phyloP scores from a whole-genome alignment of 139 green algal species.

The Coelastrella sp. region DNA sequence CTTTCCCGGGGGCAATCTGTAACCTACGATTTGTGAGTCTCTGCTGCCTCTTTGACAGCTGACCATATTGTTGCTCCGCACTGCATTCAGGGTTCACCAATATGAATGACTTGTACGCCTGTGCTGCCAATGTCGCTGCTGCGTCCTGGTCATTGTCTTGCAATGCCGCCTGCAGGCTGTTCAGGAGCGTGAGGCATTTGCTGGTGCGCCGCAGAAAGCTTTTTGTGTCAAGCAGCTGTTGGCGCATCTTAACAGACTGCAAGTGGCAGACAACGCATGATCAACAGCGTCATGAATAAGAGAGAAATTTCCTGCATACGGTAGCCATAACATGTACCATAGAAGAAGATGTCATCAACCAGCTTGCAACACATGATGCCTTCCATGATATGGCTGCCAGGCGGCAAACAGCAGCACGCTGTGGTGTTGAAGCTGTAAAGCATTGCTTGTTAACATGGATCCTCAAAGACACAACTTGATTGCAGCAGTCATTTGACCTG shows the following conservation, averaged over 20 bases:
- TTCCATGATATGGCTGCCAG: background rate
- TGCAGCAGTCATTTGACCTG: background rate
- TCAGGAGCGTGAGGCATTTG: background rate
- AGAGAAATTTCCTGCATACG: background rate
- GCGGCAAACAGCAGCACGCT: background rate
- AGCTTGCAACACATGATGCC: background rate
- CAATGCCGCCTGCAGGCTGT: background rate
- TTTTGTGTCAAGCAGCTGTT: constrained; percentile 7
- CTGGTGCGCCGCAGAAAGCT: constrained; percentile 2
- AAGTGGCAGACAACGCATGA: background rate
- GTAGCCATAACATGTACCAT: background rate
- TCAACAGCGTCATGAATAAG: background rate
- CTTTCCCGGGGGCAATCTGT: too few species aligned
- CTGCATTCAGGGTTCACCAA: background rate
- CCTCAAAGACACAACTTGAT: background rate
- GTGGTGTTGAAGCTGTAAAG: background rate
- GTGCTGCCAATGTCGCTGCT: background rate
- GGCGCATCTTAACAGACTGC: constrained; percentile 1
- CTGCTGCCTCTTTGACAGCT: background rate
- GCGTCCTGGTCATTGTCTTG: background rate
- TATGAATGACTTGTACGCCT: background rate
- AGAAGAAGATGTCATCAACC: background rate
- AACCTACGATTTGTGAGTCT: too few species aligned
- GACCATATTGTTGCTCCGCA: background rate
- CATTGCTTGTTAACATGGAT: background rate